A percentile compares a stretch with the other conserved stretches of the same genome.
Evolutionary conservation across 305 asterid species (phyloP).

Genomic region (Rubia occidens): DNA sequence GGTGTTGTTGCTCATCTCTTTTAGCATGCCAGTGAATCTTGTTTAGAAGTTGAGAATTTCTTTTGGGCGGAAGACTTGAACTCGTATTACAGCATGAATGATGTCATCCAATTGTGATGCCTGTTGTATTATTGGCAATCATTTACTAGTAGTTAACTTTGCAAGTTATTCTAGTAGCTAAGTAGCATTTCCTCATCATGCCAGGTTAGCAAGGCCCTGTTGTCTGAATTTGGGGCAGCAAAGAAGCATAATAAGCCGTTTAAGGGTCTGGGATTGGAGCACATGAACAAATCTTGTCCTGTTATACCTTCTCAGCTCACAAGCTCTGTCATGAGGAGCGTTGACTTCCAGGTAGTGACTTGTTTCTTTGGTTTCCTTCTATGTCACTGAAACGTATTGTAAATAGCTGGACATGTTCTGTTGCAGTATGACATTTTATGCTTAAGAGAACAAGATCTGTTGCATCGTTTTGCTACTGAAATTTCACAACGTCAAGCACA

Average conservation of each 20-base stretch:
- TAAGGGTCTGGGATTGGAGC: slow-evolving; percentile 80
- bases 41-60: background rate
- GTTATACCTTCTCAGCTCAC: slow-evolving; percentile 50
- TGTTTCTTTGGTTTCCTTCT: slow-evolving; percentile 8
- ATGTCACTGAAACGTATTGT: slow-evolving; percentile 8
- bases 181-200: slow-evolving; percentile 8
- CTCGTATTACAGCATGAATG: background rate
- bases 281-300: slow-evolving; percentile 68
- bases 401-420: slow-evolving; percentile 8
- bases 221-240: slow-evolving; percentile 56
- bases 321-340: slow-evolving; percentile 33
- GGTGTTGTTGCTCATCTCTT: no score
- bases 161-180: background rate
- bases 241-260: slow-evolving; percentile 58
- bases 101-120: background rate
- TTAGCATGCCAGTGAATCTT: background rate
- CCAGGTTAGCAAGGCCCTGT: slow-evolving; percentile 93
- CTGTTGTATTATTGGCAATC: background rate
- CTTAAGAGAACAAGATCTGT: slow-evolving; percentile 77
- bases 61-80: background rate
- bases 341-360: slow-evolving; percentile 58
- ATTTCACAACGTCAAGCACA: slow-evolving; percentile 51
- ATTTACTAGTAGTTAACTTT: slow-evolving; percentile 2
- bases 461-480: slow-evolving; percentile 64
- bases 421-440: slow-evolving; percentile 65